These are phyloP conservation scores for Trematosphaeria pertusa DNA, from an alignment of 2,329 filamentous ascomycete species.

Conservation along the genomic window DNA sequence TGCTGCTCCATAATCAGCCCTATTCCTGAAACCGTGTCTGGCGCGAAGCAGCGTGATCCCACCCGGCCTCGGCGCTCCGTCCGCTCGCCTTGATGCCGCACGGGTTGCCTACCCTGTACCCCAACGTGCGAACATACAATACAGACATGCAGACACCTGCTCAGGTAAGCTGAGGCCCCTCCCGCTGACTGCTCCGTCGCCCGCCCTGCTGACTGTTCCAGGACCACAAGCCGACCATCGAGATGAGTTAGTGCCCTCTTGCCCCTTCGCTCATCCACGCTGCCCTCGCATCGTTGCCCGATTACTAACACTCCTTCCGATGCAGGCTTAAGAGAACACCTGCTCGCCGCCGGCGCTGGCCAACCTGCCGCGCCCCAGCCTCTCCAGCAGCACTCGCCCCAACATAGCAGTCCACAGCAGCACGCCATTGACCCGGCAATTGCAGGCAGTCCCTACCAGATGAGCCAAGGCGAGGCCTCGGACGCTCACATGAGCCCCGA, in stretches of 20 bases:
- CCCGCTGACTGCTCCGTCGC: constrained; percentile 8
- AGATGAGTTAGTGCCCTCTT: constrained; percentile 50
- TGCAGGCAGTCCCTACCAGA: constrained; percentile 57
- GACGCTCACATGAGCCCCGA: constrained; percentile 56
- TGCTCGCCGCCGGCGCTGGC: constrained; percentile 61
- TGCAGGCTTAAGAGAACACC: constrained; percentile 69
- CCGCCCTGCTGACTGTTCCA: constrained; percentile 38
- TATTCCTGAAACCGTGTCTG: constrained; percentile 6
- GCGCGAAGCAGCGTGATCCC: constrained; percentile 6
- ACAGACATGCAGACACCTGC: constrained; percentile 51
- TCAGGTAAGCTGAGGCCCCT: constrained; percentile 60
- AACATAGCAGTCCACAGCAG: constrained; percentile 54
- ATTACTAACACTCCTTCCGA: constrained; percentile 40
- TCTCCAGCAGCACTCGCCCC: constrained; percentile 40
- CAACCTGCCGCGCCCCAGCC: constrained; percentile 43
- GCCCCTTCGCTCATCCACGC: constrained; percentile 15
- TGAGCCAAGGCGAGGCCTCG: constrained; percentile 56
- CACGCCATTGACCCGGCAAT: constrained; percentile 67
- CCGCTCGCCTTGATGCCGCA: constrained; percentile 30
- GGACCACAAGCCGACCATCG: constrained; percentile 47
- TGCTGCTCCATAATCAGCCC: constrained; percentile 13
- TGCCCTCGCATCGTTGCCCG: constrained; percentile 6
- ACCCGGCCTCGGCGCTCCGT: constrained; percentile 17
- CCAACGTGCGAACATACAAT: constrained; percentile 41
- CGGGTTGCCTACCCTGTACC: constrained; percentile 38